These are phyloP conservation scores for Serendipita indica DNA, from an alignment of 768 basidiomycete genomes.

Conservation along the genomic window DNA sequence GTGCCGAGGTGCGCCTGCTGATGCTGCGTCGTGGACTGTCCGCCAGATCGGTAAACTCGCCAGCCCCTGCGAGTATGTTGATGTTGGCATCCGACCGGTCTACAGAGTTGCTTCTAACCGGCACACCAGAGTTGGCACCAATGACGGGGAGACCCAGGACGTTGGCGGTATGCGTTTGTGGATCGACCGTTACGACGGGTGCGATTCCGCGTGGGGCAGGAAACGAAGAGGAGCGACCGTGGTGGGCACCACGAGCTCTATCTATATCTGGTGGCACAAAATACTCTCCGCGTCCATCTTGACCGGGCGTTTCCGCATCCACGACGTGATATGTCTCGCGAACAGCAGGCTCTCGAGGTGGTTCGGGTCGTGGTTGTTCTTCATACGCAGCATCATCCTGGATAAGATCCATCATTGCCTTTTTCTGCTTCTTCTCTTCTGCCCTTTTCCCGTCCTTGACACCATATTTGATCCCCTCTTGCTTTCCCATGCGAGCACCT, in stretches of 20 bases:
- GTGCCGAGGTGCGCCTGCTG: not conserved
- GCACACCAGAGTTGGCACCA: not conserved
- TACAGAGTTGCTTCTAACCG: too few relatives aligned
- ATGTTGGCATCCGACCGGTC: not conserved
- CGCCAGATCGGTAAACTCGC: not conserved
- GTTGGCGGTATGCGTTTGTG: conserved; percentile 3
- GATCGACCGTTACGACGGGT: conserved; percentile 8
- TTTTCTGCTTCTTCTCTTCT: not conserved
- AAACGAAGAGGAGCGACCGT: not conserved
- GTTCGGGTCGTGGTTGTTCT: not conserved
- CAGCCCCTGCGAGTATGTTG: conserved; percentile 2
- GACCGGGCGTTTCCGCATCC: not conserved
- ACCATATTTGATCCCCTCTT: not conserved
- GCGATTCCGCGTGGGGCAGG: not conserved
- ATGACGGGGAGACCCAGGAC: not conserved
- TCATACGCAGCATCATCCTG: not conserved
- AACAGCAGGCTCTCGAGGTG: not conserved
- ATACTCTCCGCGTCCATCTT: not conserved
- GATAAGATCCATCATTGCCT: not conserved
- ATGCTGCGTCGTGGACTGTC: not conserved
- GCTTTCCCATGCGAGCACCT: not conserved
- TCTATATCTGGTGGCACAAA: not conserved
- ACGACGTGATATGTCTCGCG: not conserved
- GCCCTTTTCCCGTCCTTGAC: not conserved
- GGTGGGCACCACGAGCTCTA: not conserved